phyloP scores from a whole-genome alignment of 2,329 filamentous ascomycete species.

The Alternaria hordeiaustralica region DNA sequence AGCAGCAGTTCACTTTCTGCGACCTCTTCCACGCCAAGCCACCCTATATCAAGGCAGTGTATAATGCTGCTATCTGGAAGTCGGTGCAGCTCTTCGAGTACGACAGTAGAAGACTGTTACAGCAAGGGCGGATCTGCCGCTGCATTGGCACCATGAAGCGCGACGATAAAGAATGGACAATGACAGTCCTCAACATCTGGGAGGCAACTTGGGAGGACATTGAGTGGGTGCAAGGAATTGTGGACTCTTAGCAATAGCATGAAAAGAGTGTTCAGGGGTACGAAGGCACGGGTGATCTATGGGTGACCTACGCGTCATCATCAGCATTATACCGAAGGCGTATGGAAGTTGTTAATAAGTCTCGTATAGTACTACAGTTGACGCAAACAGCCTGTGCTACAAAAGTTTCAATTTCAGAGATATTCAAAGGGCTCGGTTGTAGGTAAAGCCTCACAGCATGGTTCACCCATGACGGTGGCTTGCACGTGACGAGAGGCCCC shows the following conservation, averaged over 20 bases:
- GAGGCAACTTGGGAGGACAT: slow-evolving; percentile 62
- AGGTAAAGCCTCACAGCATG: background rate
- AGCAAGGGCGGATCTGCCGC: slow-evolving; percentile 53
- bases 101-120: slow-evolving; percentile 55
- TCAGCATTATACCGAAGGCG: background rate
- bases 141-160: slow-evolving; percentile 58
- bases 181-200: slow-evolving; percentile 60
- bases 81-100: slow-evolving; percentile 54
- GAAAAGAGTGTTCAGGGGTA: background rate
- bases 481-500: slow-evolving; percentile 29
- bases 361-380: too few species aligned
- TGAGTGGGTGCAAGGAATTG: slow-evolving; percentile 57
- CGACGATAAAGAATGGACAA: slow-evolving; percentile 51
- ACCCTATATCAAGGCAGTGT: slow-evolving; percentile 59
- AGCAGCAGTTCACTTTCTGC: slow-evolving; percentile 69
- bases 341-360: background rate
- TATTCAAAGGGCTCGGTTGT: background rate
- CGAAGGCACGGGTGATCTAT: background rate
- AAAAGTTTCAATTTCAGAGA: background rate
- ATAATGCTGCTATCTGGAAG: slow-evolving; percentile 54
- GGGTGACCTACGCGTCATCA: slow-evolving; percentile 13
- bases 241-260: slow-evolving; percentile 23
- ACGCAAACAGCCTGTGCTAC: background rate
- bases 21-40: slow-evolving; percentile 67
- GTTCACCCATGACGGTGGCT: slow-evolving; percentile 1